Conservation (phyloP, 2,329 filamentous ascomycete genomes). For the Pseudocercospora musae region DNA sequence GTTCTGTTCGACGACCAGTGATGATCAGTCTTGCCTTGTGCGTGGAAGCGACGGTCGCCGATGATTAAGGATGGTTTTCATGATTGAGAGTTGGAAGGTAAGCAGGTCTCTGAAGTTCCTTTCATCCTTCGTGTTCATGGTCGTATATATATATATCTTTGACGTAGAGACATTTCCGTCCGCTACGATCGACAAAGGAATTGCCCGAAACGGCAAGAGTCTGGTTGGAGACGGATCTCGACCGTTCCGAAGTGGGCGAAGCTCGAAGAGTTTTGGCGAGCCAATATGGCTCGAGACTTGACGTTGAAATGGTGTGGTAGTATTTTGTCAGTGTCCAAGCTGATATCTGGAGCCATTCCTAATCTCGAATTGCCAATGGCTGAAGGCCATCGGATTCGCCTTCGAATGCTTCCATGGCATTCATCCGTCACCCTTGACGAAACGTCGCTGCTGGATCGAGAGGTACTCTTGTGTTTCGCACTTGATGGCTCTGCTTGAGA, state of each 20-base stretch:
- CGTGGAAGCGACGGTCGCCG: slow-evolving; percentile 47
- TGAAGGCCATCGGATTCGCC: too few relatives aligned
- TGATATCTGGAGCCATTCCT: too few relatives aligned
- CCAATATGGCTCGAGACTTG: too few relatives aligned
- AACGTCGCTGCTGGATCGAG: too few relatives aligned
- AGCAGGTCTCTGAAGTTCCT: background rate
- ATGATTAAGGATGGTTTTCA: slow-evolving; percentile 44
- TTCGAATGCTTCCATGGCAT: too few relatives aligned
- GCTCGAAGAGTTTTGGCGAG: background rate
- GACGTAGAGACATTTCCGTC: background rate
- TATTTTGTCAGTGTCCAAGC: too few relatives aligned
- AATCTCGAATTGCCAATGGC: too few relatives aligned
- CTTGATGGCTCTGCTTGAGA: too few relatives aligned
- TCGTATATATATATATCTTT: background rate
- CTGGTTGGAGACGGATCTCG: background rate
- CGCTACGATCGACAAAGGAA: background rate
- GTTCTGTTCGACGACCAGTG: slow-evolving; percentile 50
- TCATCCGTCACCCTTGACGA: too few relatives aligned
- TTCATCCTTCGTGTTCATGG: background rate
- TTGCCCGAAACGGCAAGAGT: background rate
- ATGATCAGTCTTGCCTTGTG: slow-evolving; percentile 48
- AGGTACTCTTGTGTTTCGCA: too few relatives aligned
- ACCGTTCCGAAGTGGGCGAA: background rate
- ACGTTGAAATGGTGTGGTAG: too few relatives aligned
- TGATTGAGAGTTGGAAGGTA: slow-evolving; percentile 1